Evolutionary conservation across 108 stramenopile species (phyloP).

Genomic region (Parmales sp.): DNA sequence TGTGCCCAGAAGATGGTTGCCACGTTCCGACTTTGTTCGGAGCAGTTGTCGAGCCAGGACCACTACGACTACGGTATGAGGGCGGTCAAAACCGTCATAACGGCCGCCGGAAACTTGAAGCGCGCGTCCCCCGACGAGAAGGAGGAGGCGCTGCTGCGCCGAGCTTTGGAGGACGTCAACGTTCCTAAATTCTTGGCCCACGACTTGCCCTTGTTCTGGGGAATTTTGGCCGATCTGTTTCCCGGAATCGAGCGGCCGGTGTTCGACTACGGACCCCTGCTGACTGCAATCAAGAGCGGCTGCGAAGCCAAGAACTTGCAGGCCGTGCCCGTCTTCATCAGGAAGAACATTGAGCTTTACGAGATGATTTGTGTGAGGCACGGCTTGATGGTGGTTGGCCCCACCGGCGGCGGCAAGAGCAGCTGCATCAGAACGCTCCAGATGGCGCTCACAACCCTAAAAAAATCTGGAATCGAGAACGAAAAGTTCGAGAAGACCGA

Average conservation of each 20-base stretch:
- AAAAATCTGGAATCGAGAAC: conserved; percentile 29
- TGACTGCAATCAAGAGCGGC: conserved; percentile 26
- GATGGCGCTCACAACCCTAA: conserved; percentile 24
- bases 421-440: conserved; percentile 42
- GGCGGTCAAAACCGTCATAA: conserved; percentile 47
- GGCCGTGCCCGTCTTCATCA: conserved; percentile 28
- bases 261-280: conserved; percentile 44
- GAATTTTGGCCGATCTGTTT: conserved; percentile 54
- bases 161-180: conserved; percentile 53
- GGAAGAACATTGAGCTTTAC: conserved; percentile 52
- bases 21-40: conserved; percentile 44
- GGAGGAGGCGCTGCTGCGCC: conserved; percentile 29
- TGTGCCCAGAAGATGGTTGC: conserved; percentile 58
- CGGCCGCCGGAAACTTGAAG: conserved; percentile 43
- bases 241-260: conserved; percentile 42
- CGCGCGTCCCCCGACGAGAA: conserved; percentile 33
- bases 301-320: conserved; percentile 32
- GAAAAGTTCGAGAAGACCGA: conserved; percentile 45
- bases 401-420: conserved; percentile 53
- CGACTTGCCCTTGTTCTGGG: conserved; percentile 51
- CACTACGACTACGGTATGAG: conserved; percentile 66
- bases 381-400: conserved; percentile 57
- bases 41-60: conserved; percentile 54
- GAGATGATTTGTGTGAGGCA: conserved; percentile 61
- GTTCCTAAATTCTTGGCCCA: conserved; percentile 54